Conservation (phyloP, 352 stramenopile species). For the Phytophthora melonis region DNA sequence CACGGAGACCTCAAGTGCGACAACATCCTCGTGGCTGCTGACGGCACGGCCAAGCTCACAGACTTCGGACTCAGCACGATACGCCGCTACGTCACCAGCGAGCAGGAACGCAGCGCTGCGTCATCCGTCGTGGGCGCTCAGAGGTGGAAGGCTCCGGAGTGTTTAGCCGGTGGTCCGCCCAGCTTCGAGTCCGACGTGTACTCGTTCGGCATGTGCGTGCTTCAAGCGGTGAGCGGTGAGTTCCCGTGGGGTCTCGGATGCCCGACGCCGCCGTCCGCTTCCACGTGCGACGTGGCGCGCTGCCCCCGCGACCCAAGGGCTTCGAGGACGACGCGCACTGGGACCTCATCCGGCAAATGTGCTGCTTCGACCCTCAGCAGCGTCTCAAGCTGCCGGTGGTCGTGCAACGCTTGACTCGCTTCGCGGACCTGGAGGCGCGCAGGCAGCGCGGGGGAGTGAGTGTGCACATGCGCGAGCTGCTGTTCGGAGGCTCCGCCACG, state of each 20-base stretch:
- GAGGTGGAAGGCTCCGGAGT: conserved; percentile 44
- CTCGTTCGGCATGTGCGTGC: conserved; percentile 49
- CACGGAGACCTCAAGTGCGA: conserved; percentile 52
- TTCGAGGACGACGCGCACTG: conserved; percentile 39
- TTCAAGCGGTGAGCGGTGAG: conserved; percentile 39
- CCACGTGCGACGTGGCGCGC: conserved; percentile 33
- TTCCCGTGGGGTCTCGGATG: conserved; percentile 38
- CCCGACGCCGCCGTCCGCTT: conserved; percentile 42
- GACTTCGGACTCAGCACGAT: conserved; percentile 49
- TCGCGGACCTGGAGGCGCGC: conserved; percentile 37
- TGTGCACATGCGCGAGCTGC: conserved; percentile 32
- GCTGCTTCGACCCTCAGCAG: conserved; percentile 41
- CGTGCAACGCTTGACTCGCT: conserved; percentile 40
- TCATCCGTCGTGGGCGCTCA: conserved; percentile 29
- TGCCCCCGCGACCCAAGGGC: conserved; percentile 34
- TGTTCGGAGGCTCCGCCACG: conserved; percentile 33
- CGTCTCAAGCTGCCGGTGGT: conserved; percentile 43
- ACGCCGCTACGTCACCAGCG: conserved; percentile 20
- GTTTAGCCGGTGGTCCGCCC: conserved; percentile 21
- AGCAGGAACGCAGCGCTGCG: conserved; percentile 6
- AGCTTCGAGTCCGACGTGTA: conserved; percentile 47
- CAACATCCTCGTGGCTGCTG: conserved; percentile 48
- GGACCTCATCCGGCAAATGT: conserved; percentile 42
- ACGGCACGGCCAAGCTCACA: conserved; percentile 40
- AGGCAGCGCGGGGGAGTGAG: conserved; percentile 29